Conservation (phyloP, 208 protist genomes). For the Trypanosoma scelopori region DNA sequence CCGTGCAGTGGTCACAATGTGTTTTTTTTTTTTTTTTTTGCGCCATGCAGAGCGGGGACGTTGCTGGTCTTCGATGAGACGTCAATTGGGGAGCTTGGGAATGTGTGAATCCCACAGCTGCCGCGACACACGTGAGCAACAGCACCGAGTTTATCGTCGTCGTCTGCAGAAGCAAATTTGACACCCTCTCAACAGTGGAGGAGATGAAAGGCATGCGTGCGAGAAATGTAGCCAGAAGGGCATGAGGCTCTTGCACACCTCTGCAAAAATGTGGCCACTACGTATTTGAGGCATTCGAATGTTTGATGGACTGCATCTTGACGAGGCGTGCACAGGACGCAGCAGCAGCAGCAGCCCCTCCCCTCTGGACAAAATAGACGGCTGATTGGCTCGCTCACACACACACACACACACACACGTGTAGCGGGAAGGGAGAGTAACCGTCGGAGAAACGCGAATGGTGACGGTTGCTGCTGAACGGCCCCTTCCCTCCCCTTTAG, state of each 20-base stretch:
- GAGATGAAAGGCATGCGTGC: neutral
- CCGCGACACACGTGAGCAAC: slow-evolving; percentile 16
- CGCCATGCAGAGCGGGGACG: slow-evolving; percentile 30
- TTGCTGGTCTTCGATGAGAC: slow-evolving; percentile 52
- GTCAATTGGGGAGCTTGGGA: slow-evolving; percentile 3
- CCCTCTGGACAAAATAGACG: neutral
- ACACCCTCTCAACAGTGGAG: neutral
- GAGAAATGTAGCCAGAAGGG: slow-evolving; percentile 10
- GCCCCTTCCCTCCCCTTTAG: neutral
- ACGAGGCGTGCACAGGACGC: slow-evolving; percentile 14
- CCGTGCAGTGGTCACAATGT: slow-evolving; percentile 43
- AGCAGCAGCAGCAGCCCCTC: neutral
- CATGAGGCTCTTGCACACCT: slow-evolving; percentile 20
- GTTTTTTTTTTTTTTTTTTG: no score
- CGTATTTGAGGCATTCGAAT: slow-evolving; percentile 10
- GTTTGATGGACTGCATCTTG: slow-evolving; percentile 17
- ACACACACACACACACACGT: no score
- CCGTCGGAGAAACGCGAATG: neutral
- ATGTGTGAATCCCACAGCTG: slow-evolving; percentile 18
- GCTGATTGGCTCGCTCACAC: no score
- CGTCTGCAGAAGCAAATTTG: slow-evolving; percentile 22
- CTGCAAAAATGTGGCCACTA: slow-evolving; percentile 20
- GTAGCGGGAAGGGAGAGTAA: slow-evolving; percentile 8
- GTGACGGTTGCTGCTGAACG: slow-evolving; percentile 5
- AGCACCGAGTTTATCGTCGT: slow-evolving; percentile 13